phyloP scores from a whole-genome alignment of 2,329 filamentous ascomycete genomes.

The Fragosphaeria purpurea region DNA sequence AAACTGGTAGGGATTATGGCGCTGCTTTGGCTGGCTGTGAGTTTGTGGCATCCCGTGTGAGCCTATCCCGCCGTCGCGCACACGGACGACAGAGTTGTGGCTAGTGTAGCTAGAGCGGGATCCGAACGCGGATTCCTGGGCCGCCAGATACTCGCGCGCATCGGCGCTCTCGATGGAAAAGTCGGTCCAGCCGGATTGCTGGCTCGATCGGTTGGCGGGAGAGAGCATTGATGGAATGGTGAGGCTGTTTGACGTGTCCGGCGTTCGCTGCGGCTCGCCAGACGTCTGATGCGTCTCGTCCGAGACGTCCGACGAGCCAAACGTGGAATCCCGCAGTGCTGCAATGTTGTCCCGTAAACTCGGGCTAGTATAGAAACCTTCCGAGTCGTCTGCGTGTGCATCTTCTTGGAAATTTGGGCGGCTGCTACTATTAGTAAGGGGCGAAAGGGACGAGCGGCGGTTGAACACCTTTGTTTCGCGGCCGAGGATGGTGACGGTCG shows the following conservation, averaged over 20 bases:
- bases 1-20: slow-evolving; percentile 7
- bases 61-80: neutral
- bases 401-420: slow-evolving; percentile 6
- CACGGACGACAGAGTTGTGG: slow-evolving; percentile 1
- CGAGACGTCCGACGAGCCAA: slow-evolving; percentile 21
- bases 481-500: slow-evolving; percentile 40
- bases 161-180: slow-evolving; percentile 46
- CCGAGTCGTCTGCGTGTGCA: slow-evolving; percentile 17
- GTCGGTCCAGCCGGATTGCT: slow-evolving; percentile 52
- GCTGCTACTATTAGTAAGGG: slow-evolving; percentile 1
- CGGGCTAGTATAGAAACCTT: slow-evolving; percentile 23
- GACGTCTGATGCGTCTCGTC: slow-evolving; percentile 18
- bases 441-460: slow-evolving; percentile 9
- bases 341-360: slow-evolving; percentile 24
- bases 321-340: slow-evolving; percentile 22
- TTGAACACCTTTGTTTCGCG: slow-evolving; percentile 30
- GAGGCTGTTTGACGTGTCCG: slow-evolving; percentile 34
- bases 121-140: slow-evolving; percentile 2
- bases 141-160: slow-evolving; percentile 19
- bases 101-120: neutral
- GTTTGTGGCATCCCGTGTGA: neutral
- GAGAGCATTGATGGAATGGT: slow-evolving; percentile 35
- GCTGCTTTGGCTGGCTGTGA: neutral
- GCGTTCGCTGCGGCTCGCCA: slow-evolving; percentile 20
- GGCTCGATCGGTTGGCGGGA: slow-evolving; percentile 38